phyloP scores from a whole-genome alignment of 129 eudicot species.

The Centaurea solstitialis region DNA sequence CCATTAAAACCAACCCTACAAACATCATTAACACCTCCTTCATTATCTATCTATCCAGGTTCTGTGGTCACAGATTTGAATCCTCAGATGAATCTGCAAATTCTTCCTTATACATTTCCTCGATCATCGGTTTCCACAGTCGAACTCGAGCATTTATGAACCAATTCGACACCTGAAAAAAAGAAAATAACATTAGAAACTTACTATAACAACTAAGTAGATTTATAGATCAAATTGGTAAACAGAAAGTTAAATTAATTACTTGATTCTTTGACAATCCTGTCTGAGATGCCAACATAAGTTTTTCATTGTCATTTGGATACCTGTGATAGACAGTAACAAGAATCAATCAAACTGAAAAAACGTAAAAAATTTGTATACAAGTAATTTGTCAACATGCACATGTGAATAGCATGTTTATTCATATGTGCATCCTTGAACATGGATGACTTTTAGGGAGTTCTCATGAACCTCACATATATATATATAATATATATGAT shows the following conservation, averaged over 20 bases:
- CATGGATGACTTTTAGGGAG: background rate
- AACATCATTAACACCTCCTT: slow-evolving; percentile 1
- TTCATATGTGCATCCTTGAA: background rate
- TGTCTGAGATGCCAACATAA: slow-evolving; percentile 83
- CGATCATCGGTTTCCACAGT: slow-evolving; percentile 98
- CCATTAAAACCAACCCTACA: slow-evolving; percentile 17
- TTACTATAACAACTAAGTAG: background rate
- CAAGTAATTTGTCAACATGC: too few species aligned
- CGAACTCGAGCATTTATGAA: slow-evolving; percentile 91
- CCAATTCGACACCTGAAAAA: slow-evolving; percentile 78
- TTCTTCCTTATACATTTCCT: slow-evolving; percentile 93
- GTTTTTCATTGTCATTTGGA: slow-evolving; percentile 90
- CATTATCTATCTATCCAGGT: slow-evolving; percentile 29
- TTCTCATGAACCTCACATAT: too few species aligned
- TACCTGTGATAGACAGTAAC: slow-evolving; percentile 43
- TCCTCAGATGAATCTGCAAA: slow-evolving; percentile 66
- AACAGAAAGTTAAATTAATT: slow-evolving; percentile 14
- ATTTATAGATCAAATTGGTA: background rate
- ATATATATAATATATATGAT: background rate
- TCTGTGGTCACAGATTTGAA: slow-evolving; percentile 39
- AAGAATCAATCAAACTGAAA: background rate
- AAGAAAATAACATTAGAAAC: slow-evolving; percentile 1
- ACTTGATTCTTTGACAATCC: slow-evolving; percentile 91
- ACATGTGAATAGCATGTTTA: background rate
- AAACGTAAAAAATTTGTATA: background rate